Evolutionary conservation across 257 asterid genomes (phyloP).

Genomic region (Petunia axillaris): DNA sequence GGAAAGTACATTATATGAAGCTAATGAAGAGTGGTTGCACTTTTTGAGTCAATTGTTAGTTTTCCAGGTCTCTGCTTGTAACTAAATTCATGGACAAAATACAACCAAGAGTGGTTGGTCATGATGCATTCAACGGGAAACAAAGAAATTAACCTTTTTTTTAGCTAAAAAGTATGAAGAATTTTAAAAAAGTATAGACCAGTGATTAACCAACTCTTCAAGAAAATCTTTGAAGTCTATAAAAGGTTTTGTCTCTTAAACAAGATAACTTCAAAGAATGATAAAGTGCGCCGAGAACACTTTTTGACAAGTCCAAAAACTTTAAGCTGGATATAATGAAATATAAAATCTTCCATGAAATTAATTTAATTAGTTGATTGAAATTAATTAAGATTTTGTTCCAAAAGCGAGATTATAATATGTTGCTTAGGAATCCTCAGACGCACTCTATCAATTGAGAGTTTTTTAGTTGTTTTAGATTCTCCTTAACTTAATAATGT

Average conservation of each 20-base stretch:
- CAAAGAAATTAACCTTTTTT: too few species aligned
- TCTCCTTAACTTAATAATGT: not conserved
- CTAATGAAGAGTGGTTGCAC: slow-evolving; percentile 2
- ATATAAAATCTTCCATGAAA: not conserved
- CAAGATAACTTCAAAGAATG: not conserved
- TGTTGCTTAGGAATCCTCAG: not conserved
- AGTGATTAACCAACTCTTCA: not conserved
- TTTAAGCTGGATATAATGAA: not conserved
- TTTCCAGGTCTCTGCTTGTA: not conserved
- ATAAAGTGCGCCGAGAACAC: not conserved
- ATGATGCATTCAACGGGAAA: not conserved
- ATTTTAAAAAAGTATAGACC: not conserved
- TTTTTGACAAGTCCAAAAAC: not conserved
- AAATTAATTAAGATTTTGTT: not conserved
- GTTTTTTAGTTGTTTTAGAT: not conserved
- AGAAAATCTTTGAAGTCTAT: not conserved
- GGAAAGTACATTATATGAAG: not conserved
- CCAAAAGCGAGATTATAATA: not conserved
- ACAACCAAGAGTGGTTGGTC: not conserved
- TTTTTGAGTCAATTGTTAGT: not conserved
- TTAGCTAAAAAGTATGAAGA: not conserved
- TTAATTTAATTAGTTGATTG: not conserved
- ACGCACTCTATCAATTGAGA: not conserved
- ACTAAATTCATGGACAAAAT: not conserved
- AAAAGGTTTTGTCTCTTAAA: not conserved